phyloP scores from a whole-genome alignment of 2,329 filamentous ascomycete species.

The Esteya vermicola region DNA sequence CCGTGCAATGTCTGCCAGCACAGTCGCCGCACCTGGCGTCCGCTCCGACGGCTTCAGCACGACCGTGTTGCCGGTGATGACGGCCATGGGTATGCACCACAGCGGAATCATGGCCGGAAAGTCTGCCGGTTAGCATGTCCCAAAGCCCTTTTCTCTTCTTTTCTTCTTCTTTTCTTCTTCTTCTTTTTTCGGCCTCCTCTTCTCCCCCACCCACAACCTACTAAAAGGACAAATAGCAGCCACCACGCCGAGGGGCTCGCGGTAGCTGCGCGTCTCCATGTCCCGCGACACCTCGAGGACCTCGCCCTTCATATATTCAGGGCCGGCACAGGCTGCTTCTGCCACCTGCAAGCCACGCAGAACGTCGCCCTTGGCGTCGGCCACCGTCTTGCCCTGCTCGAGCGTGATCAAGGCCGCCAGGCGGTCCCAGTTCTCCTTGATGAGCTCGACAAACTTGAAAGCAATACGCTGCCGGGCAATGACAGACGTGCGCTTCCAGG shows the following conservation, averaged over 20 bases:
- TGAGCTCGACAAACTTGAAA: constrained; percentile 69
- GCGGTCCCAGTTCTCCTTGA: constrained; percentile 72
- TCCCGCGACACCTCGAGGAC: constrained; percentile 74
- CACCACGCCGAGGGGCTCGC: constrained; percentile 65
- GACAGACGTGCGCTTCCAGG: constrained; percentile 57
- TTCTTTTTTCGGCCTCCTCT: too few species aligned
- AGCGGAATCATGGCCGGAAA: constrained; percentile 85
- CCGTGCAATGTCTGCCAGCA: constrained; percentile 63
- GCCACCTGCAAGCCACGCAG: constrained; percentile 71
- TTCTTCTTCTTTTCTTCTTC: too few species aligned
- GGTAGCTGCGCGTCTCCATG: constrained; percentile 75
- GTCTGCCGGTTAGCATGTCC: constrained; percentile 40
- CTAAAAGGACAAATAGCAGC: constrained; percentile 79
- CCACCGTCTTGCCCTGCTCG: constrained; percentile 80
- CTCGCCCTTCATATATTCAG: constrained; percentile 69
- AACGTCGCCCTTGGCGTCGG: constrained; percentile 68
- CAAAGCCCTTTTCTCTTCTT: too few species aligned
- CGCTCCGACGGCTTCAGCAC: constrained; percentile 77
- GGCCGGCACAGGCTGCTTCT: constrained; percentile 66
- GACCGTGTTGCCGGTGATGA: constrained; percentile 68
- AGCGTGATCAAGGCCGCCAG: constrained; percentile 72
- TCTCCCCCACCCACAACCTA: too few species aligned
- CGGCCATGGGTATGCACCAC: constrained; percentile 75
- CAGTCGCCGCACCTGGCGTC: constrained; percentile 72
- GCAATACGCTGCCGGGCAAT: constrained; percentile 68